Percentiles rank a stretch among this genome's conserved stretches.
Conservation (phyloP, 306 rosid species). For the Dicorynia guianensis region DNA sequence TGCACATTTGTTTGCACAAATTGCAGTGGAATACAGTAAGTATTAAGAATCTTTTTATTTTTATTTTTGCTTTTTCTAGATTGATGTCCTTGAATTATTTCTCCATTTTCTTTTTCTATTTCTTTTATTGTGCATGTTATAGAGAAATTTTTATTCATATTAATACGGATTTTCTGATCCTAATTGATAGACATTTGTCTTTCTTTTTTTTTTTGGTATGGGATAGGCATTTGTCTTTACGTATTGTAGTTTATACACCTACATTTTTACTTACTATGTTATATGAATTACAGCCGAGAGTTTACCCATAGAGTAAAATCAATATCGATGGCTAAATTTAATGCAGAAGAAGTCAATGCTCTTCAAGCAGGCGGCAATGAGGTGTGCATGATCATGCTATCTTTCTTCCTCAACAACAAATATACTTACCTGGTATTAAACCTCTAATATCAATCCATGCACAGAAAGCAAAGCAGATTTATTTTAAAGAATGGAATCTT, state of each 20-base stretch:
- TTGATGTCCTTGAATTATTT: neutral
- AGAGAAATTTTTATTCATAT: neutral
- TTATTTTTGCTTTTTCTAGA: neutral
- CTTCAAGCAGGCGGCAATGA: constrained; percentile 95
- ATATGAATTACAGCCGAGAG: constrained; percentile 71
- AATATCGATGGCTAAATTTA: constrained; percentile 85
- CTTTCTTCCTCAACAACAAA: constrained; percentile 6
- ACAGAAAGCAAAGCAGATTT: constrained; percentile 81
- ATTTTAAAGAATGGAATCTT: constrained; percentile 80
- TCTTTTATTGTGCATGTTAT: neutral
- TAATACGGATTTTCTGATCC: neutral
- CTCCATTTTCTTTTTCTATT: neutral
- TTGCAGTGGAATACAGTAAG: constrained; percentile 98
- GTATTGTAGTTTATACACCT: too few species aligned
- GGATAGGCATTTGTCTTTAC: too few species aligned
- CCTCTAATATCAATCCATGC: constrained; percentile 31
- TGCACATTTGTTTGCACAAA: constrained; percentile 84
- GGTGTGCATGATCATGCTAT: constrained; percentile 48
- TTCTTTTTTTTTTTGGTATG: too few species aligned
- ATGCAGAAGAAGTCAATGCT: constrained; percentile 73
- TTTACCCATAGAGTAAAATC: constrained; percentile 93
- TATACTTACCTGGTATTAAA: constrained; percentile 5
- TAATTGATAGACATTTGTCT: constrained; percentile 2
- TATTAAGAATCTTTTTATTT: neutral
- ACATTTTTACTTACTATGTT: constrained; percentile 31